Conservation (phyloP, 495 filamentous ascomycete genomes). For the Schizothecium vesticola region DNA sequence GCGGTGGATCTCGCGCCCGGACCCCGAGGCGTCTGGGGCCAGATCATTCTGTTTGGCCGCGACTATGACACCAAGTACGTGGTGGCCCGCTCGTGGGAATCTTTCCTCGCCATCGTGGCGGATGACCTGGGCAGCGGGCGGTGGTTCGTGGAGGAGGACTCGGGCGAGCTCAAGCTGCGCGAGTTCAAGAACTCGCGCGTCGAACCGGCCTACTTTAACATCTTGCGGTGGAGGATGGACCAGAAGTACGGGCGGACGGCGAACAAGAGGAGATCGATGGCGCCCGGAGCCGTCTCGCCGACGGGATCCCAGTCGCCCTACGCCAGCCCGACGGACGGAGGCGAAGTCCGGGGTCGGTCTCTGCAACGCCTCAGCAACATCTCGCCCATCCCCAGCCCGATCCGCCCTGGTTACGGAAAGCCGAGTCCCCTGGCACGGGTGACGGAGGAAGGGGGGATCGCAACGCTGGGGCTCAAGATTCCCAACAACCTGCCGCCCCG, state of each 20-base stretch:
- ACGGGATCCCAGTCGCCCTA: conserved; percentile 50
- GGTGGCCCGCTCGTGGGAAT: conserved; percentile 84
- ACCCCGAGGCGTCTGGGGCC: conserved; percentile 85
- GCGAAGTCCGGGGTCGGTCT: conserved; percentile 47
- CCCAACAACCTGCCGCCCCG: conserved; percentile 12
- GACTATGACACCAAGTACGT: conserved; percentile 99
- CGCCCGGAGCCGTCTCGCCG: conserved; percentile 33
- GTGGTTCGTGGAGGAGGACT: conserved; percentile 86
- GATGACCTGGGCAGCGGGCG: conserved; percentile 86
- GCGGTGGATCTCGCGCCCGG: conserved; percentile 92
- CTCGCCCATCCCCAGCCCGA: conserved; percentile 50
- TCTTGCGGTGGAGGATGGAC: conserved; percentile 88
- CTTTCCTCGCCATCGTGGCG: conserved; percentile 78
- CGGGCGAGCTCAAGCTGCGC: conserved; percentile 79
- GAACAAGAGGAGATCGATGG: conserved; percentile 40
- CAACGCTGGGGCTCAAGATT: conserved; percentile 18
- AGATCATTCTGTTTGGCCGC: conserved; percentile 92
- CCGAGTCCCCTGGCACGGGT: conserved; percentile 49
- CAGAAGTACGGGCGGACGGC: conserved; percentile 78
- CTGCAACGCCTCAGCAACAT: conserved; percentile 49
- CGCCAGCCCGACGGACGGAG: conserved; percentile 43
- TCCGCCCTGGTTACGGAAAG: conserved; percentile 46
- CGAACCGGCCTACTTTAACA: conserved; percentile 92
- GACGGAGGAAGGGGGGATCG: conserved; percentile 40
- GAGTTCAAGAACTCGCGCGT: conserved; percentile 85